Conservation (phyloP, 2,329 filamentous ascomycete genomes). For the Phyllosticta citrichinensis region DNA sequence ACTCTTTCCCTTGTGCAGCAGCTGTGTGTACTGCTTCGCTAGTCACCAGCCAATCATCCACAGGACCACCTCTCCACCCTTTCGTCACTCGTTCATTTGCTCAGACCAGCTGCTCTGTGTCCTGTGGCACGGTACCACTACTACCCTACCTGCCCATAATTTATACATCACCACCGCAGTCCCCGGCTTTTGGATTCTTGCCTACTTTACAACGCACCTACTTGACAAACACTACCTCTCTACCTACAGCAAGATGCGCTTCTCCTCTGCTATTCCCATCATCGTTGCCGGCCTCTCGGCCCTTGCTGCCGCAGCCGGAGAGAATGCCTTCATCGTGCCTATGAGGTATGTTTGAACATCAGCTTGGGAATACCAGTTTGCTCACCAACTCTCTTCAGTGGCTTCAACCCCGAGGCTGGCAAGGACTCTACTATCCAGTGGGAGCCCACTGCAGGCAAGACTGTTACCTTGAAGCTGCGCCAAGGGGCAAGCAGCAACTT, state of each 20-base stretch:
- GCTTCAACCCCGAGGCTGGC: slow-evolving; percentile 38
- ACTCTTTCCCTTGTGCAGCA: background rate
- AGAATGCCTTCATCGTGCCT: slow-evolving; percentile 38
- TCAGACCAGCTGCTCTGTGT: background rate
- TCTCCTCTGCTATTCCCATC: slow-evolving; percentile 18
- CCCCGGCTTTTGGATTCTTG: background rate
- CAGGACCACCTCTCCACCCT: background rate
- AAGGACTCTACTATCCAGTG: slow-evolving; percentile 38
- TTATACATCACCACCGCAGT: background rate
- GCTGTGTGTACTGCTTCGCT: background rate
- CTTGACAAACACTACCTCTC: background rate
- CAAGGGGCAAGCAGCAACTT: slow-evolving; percentile 31
- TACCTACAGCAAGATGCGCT: background rate
- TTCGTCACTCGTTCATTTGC: background rate
- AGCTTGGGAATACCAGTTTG: background rate
- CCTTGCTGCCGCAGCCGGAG: slow-evolving; percentile 27
- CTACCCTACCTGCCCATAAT: background rate
- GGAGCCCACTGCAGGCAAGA: slow-evolving; percentile 39
- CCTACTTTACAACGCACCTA: background rate
- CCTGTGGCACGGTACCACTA: background rate
- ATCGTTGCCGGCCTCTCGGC: slow-evolving; percentile 37
- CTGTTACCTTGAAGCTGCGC: slow-evolving; percentile 41
- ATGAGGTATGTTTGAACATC: slow-evolving; percentile 10
- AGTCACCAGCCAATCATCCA: background rate
- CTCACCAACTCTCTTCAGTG: slow-evolving; percentile 26